Base-by-base conservation (phyloP, 768 basidiomycete genomes). In the Myochromella boudieri region DNA sequence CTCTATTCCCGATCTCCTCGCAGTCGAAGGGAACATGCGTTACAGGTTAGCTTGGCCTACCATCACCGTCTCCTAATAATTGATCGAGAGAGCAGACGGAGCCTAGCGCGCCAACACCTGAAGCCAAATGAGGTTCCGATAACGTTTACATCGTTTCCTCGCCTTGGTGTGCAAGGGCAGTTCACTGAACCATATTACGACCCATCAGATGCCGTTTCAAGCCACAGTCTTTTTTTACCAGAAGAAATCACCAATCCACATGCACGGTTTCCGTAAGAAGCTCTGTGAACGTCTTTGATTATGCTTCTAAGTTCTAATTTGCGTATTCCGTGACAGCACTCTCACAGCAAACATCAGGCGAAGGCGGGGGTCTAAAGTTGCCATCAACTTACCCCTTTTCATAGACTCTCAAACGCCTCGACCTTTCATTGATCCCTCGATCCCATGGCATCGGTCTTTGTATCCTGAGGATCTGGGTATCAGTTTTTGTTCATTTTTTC, bases 171-270 rank as follows among this genome's bases (percentile, higher is more conserved):
- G 6, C 84, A 82, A 3, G 95, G 91, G 24, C 79, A 84, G 44
- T 99, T 98, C 66, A 92, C 95, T 1, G 95, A 97, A 53, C 97
- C 97, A 2, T 81, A 87, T 62, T 87, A 75, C 56, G 79, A 84
- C 49, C 90, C 94, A 6, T 66, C 69, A 11, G 74, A 80, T 50
- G 91, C 93, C 4, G 68, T 84, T 43, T 95, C 92, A 22, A 95
- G 92, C 57, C 89, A 93, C 64, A 95, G 91, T 62, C 69, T 97
- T 44, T 98, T 98, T 73, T 76, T 99, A 14, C 92, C 95, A 1
- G 87, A 98, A 60, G 85, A 97, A 68, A 84, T 98, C 55, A 97
- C 92, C 33, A 99, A 98, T 65, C 92, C 94, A 28, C 97, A 98
- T 69, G 91, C 87, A 37, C 89, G 97, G 44, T 99, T 98, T 72